Conservation (phyloP, 2,329 filamentous ascomycete species). For the Rhynchosporium agropyri region DNA sequence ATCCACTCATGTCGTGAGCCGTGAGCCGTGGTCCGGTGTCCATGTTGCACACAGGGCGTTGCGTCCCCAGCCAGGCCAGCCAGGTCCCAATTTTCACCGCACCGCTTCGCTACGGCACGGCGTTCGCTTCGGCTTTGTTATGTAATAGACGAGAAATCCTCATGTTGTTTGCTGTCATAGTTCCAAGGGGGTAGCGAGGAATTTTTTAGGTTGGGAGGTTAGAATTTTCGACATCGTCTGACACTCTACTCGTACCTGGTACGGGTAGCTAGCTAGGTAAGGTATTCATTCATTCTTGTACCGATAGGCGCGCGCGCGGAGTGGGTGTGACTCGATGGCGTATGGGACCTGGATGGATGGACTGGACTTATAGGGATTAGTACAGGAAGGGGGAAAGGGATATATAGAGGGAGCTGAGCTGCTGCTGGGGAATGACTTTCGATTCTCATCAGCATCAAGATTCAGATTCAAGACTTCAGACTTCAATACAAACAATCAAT, state of each 20-base stretch:
- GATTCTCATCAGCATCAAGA: background rate
- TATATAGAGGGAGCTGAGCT: conserved; percentile 2
- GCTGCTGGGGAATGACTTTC: background rate
- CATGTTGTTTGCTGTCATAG: conserved; percentile 16
- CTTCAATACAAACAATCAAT: background rate
- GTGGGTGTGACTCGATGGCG: background rate
- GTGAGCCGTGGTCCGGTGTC: too few species aligned
- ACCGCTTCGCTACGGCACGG: background rate
- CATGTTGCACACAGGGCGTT: too few species aligned
- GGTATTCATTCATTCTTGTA: too few species aligned
- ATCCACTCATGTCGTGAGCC: too few species aligned
- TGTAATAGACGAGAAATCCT: conserved; percentile 11
- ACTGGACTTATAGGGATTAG: conserved; percentile 16
- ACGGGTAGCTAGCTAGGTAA: too few species aligned
- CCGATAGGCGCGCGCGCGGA: too few species aligned
- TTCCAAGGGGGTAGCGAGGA: background rate
- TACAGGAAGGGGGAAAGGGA: background rate
- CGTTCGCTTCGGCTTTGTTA: conserved; percentile 15
- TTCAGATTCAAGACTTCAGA: background rate
- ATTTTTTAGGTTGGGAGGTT: background rate
- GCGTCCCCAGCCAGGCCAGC: background rate
- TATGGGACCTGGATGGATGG: background rate
- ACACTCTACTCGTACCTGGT: background rate
- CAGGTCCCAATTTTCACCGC: too few species aligned
- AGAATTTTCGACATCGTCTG: background rate